Base-by-base conservation (phyloP, 164 flowering plant species). In the Sextonia rubra region DNA sequence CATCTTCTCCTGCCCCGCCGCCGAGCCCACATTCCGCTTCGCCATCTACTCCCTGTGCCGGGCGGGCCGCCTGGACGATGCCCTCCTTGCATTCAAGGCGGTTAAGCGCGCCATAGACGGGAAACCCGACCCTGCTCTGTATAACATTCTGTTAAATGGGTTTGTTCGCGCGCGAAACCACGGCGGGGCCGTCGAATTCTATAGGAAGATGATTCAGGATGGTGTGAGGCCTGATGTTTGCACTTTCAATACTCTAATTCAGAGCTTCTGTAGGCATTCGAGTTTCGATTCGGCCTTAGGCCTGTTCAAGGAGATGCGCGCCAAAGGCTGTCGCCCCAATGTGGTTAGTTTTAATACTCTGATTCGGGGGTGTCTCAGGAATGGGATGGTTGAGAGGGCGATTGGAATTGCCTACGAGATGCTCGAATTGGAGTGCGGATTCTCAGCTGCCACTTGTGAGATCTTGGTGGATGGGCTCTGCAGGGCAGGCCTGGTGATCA, bases 301-400 rank as follows among this genome's bases (percentile, higher is more conserved):
- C 44, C 56, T 92, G 87, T 92, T 94, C 69, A 86, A 82, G 74
- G 97, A 90, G 80, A 92, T 94, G 94, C 89, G 79, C 77, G 80
- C 52, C 26, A 85, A 76, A 63, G 92, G 94, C 4, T 88, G 95
- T 76, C 60, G 71, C 29, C 99, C 99, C 0, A 86, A 94, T 86
- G 98, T 92, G 76, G 90, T 92, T 72, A 94, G 81, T 72, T 94
- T 94, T 62, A 94, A 92, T 73, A 94, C 98, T 70, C 71, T 94
- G 82, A 89, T 94, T 60, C 82, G 73, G 37, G 95, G 95, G 24
- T 87, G 90, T 47, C 86, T 91, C 27, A 80, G 85, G 72, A 85
- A 83, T 71, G 80, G 79, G 79, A 90, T 87, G 78, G 73, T 87
- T 52, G 87, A 91, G 37, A 87, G 89, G 68, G 97, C 89, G 20